Evolutionary conservation across 306 rosid genomes (phyloP).

Genomic region (Arachis hypogaea): DNA sequence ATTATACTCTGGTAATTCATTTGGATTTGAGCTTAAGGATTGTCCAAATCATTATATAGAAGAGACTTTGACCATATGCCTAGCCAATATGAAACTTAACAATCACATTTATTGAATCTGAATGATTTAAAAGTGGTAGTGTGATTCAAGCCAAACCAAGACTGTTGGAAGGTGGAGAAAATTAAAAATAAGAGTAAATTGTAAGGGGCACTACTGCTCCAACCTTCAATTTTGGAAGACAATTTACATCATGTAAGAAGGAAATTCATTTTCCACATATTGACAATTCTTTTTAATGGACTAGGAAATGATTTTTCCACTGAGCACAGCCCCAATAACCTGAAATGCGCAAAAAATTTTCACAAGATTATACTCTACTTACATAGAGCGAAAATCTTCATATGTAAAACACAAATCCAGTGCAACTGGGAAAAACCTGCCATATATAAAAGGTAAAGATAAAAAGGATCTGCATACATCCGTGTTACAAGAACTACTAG

Average conservation of each 20-base stretch:
- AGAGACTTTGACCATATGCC: neutral
- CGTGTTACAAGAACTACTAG: neutral
- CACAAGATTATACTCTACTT: constrained; percentile 39
- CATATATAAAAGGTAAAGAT: neutral
- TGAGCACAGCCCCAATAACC: constrained; percentile 36
- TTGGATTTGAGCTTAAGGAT: neutral
- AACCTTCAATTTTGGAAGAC: constrained; percentile 22
- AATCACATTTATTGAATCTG: neutral
- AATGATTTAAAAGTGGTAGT: constrained; percentile 15
- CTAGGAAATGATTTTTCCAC: constrained; percentile 34
- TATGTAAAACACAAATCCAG: neutral
- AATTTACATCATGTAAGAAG: constrained; percentile 30
- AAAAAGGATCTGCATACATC: neutral
- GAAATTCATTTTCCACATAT: constrained; percentile 35
- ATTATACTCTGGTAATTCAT: neutral
- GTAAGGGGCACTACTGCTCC: constrained; percentile 6
- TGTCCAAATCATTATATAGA: neutral
- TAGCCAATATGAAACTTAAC: constrained; percentile 9
- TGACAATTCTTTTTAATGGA: constrained; percentile 21
- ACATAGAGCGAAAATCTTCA: constrained; percentile 3
- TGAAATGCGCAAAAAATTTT: constrained; percentile 28
- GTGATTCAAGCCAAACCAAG: constrained; percentile 13
- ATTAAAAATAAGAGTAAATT: neutral
- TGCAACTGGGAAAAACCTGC: constrained; percentile 9
- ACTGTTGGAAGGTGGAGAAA: constrained; percentile 2